Base-by-base conservation (phyloP, 768 basidiomycete genomes). In the Ramaria rubella region DNA sequence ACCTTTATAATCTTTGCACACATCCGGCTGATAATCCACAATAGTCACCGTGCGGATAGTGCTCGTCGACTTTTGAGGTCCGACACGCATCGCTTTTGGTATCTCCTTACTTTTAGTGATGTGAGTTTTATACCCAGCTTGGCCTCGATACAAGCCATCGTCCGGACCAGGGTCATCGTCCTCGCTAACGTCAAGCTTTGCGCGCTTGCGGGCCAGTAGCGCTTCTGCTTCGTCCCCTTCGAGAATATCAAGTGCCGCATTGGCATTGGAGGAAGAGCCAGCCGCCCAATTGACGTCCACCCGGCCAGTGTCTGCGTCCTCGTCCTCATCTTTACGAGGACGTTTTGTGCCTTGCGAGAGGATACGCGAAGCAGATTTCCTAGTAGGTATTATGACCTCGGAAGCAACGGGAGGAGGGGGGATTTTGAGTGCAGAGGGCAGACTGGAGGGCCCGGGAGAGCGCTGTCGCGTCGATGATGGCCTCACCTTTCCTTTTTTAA, bases 1-100 rank as follows among this genome's bases (percentile, higher is more conserved):
- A 91, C 93, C 93, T 83, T 96, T 97, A 72, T 99, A 99, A 71
- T 98, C 95, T 71, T 99, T 99, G 73, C 95, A 99, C 17, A 99
- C 95, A 66, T 98, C 95, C 2, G 95, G 95, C 70, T 99, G 95
- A 72, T 97, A 99, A 75, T 99, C 95, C 45, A 90, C 80, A 57
- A 97, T 86, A 3, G 95, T 98, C 45, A 95, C 94, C 2, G 91
- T 94, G 55, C 93, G 81, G 62, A 99, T 92, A 58, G 89, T 97
- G 73, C 69, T 87, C 43, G 55, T 83, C 67, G 72, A 85, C 69
- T 85, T 77, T 69, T 87, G 91, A 62, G 81, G 95, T 48, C 81
- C 94, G 52, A 82, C 83, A 60, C 86, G 82, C 86, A 94, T 94
- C 17, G 87, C 83, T 69, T 93, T 94, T 2, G 92, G 88, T 8